phyloP scores from a whole-genome alignment of 2,329 filamentous ascomycete genomes.

The Aschersonia sp. region DNA sequence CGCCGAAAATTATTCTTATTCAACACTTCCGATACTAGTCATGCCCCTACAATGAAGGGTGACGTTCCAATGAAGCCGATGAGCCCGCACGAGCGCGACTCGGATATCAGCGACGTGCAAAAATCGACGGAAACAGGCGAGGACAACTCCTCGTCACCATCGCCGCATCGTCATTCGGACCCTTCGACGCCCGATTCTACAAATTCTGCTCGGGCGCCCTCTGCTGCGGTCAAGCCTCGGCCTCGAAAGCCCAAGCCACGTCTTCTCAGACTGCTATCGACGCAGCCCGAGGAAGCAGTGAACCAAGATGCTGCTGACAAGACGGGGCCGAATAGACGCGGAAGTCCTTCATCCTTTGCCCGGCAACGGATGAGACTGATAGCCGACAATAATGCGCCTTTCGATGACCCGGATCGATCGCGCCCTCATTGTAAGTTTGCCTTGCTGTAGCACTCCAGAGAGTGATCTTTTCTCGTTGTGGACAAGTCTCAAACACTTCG shows the following conservation, averaged over 20 bases:
- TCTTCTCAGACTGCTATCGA: slow-evolving; percentile 19
- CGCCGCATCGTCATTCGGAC: slow-evolving; percentile 2
- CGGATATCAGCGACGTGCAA: not conserved
- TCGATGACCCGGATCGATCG: slow-evolving; percentile 25
- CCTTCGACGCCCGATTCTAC: slow-evolving; percentile 6
- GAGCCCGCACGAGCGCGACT: slow-evolving; percentile 1
- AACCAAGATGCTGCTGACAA: slow-evolving; percentile 14
- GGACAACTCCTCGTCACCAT: not conserved
- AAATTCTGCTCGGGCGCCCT: slow-evolving; percentile 5
- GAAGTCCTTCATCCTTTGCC: slow-evolving; percentile 28
- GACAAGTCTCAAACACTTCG: not conserved
- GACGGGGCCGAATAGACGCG: slow-evolving; percentile 15
- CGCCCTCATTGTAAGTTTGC: slow-evolving; percentile 22
- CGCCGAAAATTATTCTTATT: slow-evolving; percentile 22
- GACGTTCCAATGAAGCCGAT: slow-evolving; percentile 14
- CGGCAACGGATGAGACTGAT: slow-evolving; percentile 28
- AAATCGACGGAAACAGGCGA: not conserved
- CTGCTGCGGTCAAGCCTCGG: slow-evolving; percentile 7
- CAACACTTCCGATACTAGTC: slow-evolving; percentile 9
- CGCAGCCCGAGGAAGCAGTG: slow-evolving; percentile 18
- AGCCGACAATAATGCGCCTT: slow-evolving; percentile 25
- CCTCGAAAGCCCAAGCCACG: slow-evolving; percentile 15
- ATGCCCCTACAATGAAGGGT: slow-evolving; percentile 3
- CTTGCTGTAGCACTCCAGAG: no score
- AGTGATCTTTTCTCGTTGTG: no score